phyloP scores from a whole-genome alignment of 106 monocot genomes.

The Apostasia ramifera region DNA sequence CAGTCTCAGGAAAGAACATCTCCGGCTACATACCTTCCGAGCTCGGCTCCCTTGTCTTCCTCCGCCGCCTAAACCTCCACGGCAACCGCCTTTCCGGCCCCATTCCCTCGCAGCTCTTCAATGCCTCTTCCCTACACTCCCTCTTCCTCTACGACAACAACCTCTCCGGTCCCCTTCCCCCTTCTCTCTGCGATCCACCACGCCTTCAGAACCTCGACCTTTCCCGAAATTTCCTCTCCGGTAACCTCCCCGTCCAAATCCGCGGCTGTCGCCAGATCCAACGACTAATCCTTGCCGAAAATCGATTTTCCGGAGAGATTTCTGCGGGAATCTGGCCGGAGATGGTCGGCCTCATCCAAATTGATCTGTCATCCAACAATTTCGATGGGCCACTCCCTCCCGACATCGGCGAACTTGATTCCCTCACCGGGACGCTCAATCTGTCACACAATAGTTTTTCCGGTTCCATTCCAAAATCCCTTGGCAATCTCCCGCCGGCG shows the following conservation, averaged over 20 bases:
- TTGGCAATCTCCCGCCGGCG: conserved; percentile 46
- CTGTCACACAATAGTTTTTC: conserved; percentile 70
- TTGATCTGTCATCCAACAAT: conserved; percentile 65
- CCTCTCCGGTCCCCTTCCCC: conserved; percentile 56
- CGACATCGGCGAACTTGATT: conserved; percentile 51
- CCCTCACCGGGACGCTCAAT: conserved; percentile 54
- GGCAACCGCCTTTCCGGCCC: conserved; percentile 54
- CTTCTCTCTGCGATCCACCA: conserved; percentile 46
- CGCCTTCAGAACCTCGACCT: conserved; percentile 77
- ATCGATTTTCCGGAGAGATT: conserved; percentile 50
- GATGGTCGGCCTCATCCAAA: conserved; percentile 38
- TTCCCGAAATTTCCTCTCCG: conserved; percentile 50
- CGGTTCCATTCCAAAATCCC: conserved; percentile 48
- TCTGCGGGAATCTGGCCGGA: conserved; percentile 56
- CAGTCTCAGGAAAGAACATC: conserved; percentile 64
- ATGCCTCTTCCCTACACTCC: conserved; percentile 75
- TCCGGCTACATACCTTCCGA: conserved; percentile 93
- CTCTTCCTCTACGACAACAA: conserved; percentile 76
- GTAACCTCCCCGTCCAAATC: conserved; percentile 36
- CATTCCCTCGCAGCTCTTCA: conserved; percentile 58
- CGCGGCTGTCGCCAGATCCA: conserved; percentile 52
- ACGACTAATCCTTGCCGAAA: conserved; percentile 37
- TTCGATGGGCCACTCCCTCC: conserved; percentile 50
- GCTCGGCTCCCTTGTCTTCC: conserved; percentile 59
- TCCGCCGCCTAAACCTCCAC: conserved; percentile 81